Conservation (phyloP, 768 basidiomycete genomes). For the Harrya chromipes region DNA sequence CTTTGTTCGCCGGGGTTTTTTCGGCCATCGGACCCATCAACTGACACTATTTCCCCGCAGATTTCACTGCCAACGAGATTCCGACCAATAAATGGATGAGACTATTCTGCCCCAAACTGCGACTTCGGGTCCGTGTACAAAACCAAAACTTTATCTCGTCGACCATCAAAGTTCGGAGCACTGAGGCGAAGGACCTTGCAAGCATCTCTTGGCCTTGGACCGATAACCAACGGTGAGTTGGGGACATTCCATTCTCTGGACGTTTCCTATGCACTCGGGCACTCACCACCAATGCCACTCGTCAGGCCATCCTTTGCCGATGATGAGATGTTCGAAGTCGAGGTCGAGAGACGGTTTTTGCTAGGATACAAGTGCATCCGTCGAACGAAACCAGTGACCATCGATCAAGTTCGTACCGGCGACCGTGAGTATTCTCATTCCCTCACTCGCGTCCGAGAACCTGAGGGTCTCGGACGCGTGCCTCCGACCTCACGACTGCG, state of each 20-base stretch:
- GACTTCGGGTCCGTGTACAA: conserved; percentile 16
- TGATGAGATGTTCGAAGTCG: conserved; percentile 17
- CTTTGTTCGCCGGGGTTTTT: neutral
- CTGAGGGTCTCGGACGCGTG: neutral
- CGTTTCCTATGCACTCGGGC: neutral
- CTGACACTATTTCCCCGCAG: conserved; percentile 1
- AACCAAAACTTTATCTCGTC: conserved; percentile 17
- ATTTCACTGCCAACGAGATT: conserved; percentile 23
- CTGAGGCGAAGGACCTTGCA: neutral
- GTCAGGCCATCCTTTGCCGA: conserved; percentile 16
- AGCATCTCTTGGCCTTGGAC: conserved; percentile 16
- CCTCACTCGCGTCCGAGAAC: neutral
- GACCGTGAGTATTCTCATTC: conserved; percentile 7
- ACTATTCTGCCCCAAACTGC: conserved; percentile 21
- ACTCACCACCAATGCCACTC: neutral
- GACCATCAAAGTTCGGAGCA: conserved; percentile 1
- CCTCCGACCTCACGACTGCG: no score
- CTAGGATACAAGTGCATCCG: conserved; percentile 24
- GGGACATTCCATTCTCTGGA: neutral
- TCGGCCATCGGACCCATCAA: neutral
- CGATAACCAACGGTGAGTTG: conserved; percentile 18
- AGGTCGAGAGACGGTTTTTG: conserved; percentile 20
- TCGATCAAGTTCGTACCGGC: conserved; percentile 25
- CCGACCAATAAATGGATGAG: conserved; percentile 20
- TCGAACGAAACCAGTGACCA: conserved; percentile 17